Percentiles rank a stretch among this genome's conserved stretches.
phyloP scores from a whole-genome alignment of 306 rosid genomes.

The Casuarina equisetifolia region DNA sequence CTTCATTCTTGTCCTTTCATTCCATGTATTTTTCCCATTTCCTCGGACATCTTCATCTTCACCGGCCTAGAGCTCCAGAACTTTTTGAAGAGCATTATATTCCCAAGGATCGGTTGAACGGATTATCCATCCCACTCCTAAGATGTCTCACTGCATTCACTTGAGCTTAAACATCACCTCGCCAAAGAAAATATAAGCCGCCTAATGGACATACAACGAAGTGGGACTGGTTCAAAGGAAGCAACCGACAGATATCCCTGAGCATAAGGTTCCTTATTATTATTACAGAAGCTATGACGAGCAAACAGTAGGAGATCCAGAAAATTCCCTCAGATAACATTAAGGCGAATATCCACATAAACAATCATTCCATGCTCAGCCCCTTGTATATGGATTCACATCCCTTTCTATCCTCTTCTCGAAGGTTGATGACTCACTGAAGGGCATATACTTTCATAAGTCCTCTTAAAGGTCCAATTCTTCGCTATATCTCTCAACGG shows the following conservation, averaged over 20 bases:
- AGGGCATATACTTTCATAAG: constrained; percentile 44
- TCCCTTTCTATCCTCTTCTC: constrained; percentile 37
- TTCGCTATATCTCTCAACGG: not conserved
- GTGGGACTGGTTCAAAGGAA: not conserved
- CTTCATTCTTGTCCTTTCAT: no score
- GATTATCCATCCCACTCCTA: not conserved
- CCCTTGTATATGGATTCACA: constrained; percentile 30
- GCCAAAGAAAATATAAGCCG: no score
- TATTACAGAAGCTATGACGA: not conserved
- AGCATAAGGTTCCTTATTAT: constrained; percentile 51
- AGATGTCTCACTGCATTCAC: not conserved
- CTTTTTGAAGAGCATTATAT: not conserved
- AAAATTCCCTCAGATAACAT: constrained; percentile 6
- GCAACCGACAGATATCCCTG: constrained; percentile 18
- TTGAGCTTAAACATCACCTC: no score
- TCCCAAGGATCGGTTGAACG: not conserved
- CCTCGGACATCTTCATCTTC: not conserved
- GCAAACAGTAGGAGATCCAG: not conserved
- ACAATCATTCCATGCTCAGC: constrained; percentile 18
- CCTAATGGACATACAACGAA: not conserved
- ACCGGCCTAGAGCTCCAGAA: not conserved
- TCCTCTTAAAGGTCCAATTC: not conserved
- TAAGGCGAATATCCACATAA: constrained; percentile 34
- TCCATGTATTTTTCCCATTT: no score
- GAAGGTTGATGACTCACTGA: constrained; percentile 34